Evolutionary conservation across 2,329 filamentous ascomycete genomes (phyloP), one percentile per base, ranked within the genome.

Genomic region (Aspergillus caelatus): DNA sequence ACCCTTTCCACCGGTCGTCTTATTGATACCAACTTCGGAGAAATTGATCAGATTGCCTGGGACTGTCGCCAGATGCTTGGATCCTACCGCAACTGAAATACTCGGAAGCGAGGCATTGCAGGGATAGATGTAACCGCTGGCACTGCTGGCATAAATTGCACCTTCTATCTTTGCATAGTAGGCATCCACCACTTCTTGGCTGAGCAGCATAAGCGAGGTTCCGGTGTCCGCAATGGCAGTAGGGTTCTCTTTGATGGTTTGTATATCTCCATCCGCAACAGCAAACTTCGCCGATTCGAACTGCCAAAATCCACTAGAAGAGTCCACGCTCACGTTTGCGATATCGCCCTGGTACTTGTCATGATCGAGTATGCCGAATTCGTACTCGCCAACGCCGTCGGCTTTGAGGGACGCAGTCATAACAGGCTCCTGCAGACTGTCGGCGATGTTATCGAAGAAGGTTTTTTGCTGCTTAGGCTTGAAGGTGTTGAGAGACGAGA

Each of bases 371-470:
- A 77, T 83, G 64, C 91, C 91, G 71, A 94, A 94, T 72, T 92
- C 88, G 78, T 92, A 94, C 34, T 85, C 83, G 53, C 91, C 91
- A 2, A 82, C 79, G 19, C 82, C 81, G 63, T 84, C 81, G 67
- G 85, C 83, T 71, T 86, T 86, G 52, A 94, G 82, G 64, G 90
- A 85, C 28, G 89, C 90, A 0, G 90, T 91, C 78, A 94, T 91
- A 46, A 94, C 79, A 0, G 90, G 89, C 75, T 86, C 78, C 30
- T 86, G 83, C 28, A 93, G 85, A 21, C 80, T 76, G n/a, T 76
- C 67, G 75, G 86, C 85, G 68, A 90, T 80, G 74, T 91, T 92
- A 71, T 91, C 89, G 74, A 92, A 91, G 76, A 92, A 93, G 12
- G 90, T 92, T 77, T 88, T 89, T 68, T 91, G 88, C 66, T 82